Percentiles rank a stretch among this genome's conserved stretches.
Conservation (phyloP, 441 rosid genomes). For the Sinapis alba region DNA sequence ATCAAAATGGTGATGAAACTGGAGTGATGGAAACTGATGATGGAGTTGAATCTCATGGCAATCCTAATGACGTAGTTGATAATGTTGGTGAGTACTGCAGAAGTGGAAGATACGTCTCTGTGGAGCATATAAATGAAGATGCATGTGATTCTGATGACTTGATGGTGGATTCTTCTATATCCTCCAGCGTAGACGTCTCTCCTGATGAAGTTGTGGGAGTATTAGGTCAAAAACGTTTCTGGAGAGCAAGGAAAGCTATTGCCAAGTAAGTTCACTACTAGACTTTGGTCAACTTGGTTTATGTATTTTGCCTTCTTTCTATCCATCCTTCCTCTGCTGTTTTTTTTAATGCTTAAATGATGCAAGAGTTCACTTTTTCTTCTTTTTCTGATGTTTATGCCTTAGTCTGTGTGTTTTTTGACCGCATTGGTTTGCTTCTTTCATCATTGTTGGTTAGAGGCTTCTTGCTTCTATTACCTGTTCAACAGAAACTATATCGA, state of each 20-base stretch:
- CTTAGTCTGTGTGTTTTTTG: background rate
- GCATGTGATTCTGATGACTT: conserved; percentile 63
- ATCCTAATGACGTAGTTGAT: conserved; percentile 44
- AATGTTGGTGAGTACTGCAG: too few relatives aligned
- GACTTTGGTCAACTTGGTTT: background rate
- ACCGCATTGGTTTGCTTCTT: background rate
- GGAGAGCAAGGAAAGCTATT: conserved; percentile 91
- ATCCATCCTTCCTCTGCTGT: too few relatives aligned
- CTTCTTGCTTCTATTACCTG: conserved; percentile 2
- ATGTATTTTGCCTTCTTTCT: background rate
- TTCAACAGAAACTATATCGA: background rate
- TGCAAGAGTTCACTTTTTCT: too few relatives aligned
- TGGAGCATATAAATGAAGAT: conserved; percentile 45
- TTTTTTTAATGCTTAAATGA: too few relatives aligned
- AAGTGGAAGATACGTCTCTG: conserved; percentile 37
- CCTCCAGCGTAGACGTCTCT: conserved; percentile 55
- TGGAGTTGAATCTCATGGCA: conserved; percentile 35
- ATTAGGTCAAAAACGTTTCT: conserved; percentile 85
- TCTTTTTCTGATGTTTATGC: too few relatives aligned
- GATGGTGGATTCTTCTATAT: conserved; percentile 62
- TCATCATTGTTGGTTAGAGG: background rate
- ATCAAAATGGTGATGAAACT: conserved; percentile 21
- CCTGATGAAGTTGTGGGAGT: conserved; percentile 88
- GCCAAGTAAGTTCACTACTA: conserved; percentile 68
- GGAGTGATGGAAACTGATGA: conserved; percentile 36